A percentile compares a stretch with the other conserved stretches of the same genome.
These are phyloP conservation scores for Aurantiochytrium sp. DNA, from an alignment of 108 stramenopile species.

Conservation along the genomic window DNA sequence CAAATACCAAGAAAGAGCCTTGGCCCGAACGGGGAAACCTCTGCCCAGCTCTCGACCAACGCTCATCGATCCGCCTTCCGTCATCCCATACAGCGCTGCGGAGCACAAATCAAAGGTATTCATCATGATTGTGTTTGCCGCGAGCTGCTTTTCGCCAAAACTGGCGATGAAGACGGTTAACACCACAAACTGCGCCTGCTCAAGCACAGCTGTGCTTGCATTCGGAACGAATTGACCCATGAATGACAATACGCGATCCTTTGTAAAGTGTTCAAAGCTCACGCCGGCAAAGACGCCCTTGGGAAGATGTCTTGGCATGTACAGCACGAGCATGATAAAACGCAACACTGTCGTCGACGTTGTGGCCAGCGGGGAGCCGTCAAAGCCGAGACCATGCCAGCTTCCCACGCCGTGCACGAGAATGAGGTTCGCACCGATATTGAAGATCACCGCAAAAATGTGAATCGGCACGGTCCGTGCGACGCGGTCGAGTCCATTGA, in stretches of 20 bases:
- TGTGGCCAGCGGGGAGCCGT: not conserved
- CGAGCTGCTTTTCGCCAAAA: conserved; percentile 8
- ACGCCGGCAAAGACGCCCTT: not conserved
- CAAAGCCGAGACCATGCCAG: not conserved
- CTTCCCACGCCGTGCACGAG: not conserved
- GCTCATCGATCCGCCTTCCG: not conserved
- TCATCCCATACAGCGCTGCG: not conserved
- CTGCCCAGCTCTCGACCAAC: conserved; percentile 6
- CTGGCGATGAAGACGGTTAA: not conserved
- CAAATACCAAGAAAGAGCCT: not conserved
- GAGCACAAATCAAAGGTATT: conserved; percentile 3
- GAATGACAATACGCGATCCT: not conserved
- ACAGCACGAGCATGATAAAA: not conserved
- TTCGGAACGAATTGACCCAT: not conserved
- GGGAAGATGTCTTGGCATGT: not conserved
- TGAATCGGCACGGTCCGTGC: not conserved
- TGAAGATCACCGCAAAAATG: not conserved
- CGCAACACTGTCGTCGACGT: not conserved
- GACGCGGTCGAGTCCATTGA: not conserved
- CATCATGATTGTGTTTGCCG: not conserved
- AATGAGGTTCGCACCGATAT: not conserved
- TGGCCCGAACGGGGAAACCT: not conserved
- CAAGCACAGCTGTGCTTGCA: not conserved
- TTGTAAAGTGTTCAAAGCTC: not conserved
- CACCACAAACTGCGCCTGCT: conserved; percentile 11